Evolutionary conservation across 164 flowering plant species (phyloP).

Genomic region (Echeveria elegans): DNA sequence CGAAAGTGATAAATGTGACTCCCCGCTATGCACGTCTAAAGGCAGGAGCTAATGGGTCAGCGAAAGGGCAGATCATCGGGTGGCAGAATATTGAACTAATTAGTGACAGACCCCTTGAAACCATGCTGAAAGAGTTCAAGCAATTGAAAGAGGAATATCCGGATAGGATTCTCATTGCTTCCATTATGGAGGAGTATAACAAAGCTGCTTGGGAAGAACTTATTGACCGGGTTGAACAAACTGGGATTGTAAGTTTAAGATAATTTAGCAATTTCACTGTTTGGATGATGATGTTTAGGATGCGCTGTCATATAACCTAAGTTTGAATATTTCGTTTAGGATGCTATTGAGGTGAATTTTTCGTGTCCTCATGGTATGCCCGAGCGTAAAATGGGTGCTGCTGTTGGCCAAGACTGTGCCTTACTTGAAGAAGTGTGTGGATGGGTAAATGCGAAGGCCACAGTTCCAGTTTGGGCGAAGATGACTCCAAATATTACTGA

Average conservation of each 20-base stretch:
- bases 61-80: constrained; percentile 83
- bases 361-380: constrained; percentile 99
- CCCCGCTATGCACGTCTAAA: constrained; percentile 88
- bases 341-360: constrained; percentile 89
- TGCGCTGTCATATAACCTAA: background rate
- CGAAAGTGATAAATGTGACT: constrained; percentile 89
- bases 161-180: constrained; percentile 86
- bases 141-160: constrained; percentile 88
- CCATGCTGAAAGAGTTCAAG: constrained; percentile 88
- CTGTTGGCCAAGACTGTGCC: constrained; percentile 91
- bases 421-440: constrained; percentile 89
- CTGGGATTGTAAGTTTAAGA: constrained; percentile 67
- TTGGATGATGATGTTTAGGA: background rate
- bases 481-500: constrained; percentile 99
- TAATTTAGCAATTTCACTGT: background rate
- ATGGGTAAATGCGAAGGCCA: constrained; percentile 96
- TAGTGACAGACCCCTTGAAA: constrained; percentile 91
- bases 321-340: constrained; percentile 34
- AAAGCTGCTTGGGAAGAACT: constrained; percentile 97
- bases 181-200: constrained; percentile 95
- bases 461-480: constrained; percentile 99
- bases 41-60: constrained; percentile 79
- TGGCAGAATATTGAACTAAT: constrained; percentile 99
- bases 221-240: constrained; percentile 85
- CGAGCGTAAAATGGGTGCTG: constrained; percentile 99